A percentile compares a stretch with the other conserved stretches of the same genome.
Evolutionary conservation across 1,284 basidiomycete species (phyloP).

Genomic region (Moesziomyces globuligerus): DNA sequence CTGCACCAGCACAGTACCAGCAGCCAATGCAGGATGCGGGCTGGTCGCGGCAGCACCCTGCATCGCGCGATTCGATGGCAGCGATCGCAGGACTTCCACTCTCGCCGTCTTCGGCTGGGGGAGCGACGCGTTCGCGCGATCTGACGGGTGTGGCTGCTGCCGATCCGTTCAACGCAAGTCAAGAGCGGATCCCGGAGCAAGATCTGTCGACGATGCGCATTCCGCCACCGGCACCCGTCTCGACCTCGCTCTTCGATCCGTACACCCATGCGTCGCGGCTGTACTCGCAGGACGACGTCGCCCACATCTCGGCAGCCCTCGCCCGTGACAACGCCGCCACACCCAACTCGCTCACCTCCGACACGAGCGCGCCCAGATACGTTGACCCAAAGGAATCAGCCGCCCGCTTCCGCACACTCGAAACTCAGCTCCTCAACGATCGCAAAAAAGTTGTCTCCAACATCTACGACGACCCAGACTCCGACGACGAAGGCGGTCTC

Average conservation of each 20-base stretch:
- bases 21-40: background rate
- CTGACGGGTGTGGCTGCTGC: constrained; percentile 4
- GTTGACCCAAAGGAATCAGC: constrained; percentile 37
- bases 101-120: constrained; percentile 15
- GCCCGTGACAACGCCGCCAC: constrained; percentile 4
- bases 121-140: constrained; percentile 12
- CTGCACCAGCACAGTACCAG: constrained; percentile 4
- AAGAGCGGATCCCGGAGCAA: background rate
- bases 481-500: constrained; percentile 29
- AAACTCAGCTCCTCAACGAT: constrained; percentile 30
- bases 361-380: constrained; percentile 18
- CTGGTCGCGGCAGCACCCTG: constrained; percentile 18
- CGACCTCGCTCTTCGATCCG: constrained; percentile 29
- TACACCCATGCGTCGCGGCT: constrained; percentile 35
- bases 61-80: constrained; percentile 29
- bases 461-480: constrained; percentile 5
- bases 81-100: constrained; percentile 30
- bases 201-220: constrained; percentile 27
- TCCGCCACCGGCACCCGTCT: constrained; percentile 24
- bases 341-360: constrained; percentile 9
- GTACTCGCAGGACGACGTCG: constrained; percentile 13
- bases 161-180: background rate
- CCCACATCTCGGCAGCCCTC: constrained; percentile 12
- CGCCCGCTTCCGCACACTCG: constrained; percentile 26
- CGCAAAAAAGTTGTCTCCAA: constrained; percentile 28